Conservation (phyloP, 2,329 filamentous ascomycete species). For the Cytospora paraplurivora region DNA sequence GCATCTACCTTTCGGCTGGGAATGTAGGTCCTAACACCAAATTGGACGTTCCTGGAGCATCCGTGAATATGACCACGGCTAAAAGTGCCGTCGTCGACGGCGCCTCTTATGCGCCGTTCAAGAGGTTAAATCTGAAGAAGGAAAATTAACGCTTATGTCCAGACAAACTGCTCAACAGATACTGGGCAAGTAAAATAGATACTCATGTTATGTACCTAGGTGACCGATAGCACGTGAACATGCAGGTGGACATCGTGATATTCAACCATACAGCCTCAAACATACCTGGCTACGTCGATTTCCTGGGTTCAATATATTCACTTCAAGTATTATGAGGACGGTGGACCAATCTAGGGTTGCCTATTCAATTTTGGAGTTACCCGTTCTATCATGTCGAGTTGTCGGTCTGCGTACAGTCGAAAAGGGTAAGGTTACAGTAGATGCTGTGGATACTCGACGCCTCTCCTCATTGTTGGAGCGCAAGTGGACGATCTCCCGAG, state of each 20-base stretch:
- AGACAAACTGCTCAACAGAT: background rate
- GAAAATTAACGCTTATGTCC: background rate
- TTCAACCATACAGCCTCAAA: no score
- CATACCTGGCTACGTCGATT: no score
- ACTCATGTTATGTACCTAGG: no score
- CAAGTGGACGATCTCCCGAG: background rate
- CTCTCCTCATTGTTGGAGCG: background rate
- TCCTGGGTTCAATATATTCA: no score
- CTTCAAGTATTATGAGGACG: no score
- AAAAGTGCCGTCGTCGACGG: background rate
- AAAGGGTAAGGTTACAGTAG: background rate
- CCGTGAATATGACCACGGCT: slow-evolving; percentile 1
- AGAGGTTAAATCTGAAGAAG: background rate
- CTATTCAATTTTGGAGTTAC: slow-evolving; percentile 1
- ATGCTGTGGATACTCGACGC: background rate
- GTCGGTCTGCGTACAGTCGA: background rate
- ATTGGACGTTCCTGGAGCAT: slow-evolving; percentile 29
- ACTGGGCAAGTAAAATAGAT: no score
- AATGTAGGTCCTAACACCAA: slow-evolving; percentile 31
- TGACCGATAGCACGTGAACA: no score
- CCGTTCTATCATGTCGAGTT: background rate
- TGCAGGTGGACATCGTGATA: no score
- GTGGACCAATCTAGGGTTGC: background rate
- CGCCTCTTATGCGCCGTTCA: background rate
- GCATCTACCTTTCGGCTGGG: slow-evolving; percentile 17